These are phyloP conservation scores for Delonix regia DNA, from an alignment of 306 rosid genomes.

Conservation along the genomic window DNA sequence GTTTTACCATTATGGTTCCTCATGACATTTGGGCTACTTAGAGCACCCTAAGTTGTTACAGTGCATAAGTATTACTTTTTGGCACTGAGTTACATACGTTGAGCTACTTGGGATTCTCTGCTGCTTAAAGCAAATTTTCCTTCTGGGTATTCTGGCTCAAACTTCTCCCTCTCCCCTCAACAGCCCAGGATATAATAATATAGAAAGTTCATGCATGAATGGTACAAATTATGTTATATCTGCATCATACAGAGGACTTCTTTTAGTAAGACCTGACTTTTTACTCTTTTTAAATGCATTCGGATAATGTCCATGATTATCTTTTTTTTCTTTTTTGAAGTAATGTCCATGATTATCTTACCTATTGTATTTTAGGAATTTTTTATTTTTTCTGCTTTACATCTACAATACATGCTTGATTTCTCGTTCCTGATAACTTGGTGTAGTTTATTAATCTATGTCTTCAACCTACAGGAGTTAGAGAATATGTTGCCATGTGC, in stretches of 20 bases:
- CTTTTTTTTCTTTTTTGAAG: no score
- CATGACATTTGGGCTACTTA: neutral
- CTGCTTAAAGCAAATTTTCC: neutral
- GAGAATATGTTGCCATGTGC: conserved; percentile 65
- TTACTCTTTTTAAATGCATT: neutral
- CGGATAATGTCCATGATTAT: neutral
- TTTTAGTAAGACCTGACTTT: neutral
- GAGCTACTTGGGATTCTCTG: neutral
- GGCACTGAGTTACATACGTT: neutral
- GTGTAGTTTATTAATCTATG: neutral
- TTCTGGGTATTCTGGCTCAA: no score
- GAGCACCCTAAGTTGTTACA: neutral
- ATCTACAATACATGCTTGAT: neutral
- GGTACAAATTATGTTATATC: neutral
- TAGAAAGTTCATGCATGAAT: conserved; percentile 3
- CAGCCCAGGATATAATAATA: neutral
- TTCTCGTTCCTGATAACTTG: neutral
- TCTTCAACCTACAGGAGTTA: conserved; percentile 62
- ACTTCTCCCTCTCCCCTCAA: no score
- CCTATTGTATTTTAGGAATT: neutral
- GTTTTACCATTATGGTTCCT: conserved; percentile 5
- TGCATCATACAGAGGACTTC: neutral
- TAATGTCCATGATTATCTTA: neutral
- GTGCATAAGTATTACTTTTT: neutral
- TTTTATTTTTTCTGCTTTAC: neutral